Conservation (phyloP, 1,284 basidiomycete species). For the Pascua sp. region DNA sequence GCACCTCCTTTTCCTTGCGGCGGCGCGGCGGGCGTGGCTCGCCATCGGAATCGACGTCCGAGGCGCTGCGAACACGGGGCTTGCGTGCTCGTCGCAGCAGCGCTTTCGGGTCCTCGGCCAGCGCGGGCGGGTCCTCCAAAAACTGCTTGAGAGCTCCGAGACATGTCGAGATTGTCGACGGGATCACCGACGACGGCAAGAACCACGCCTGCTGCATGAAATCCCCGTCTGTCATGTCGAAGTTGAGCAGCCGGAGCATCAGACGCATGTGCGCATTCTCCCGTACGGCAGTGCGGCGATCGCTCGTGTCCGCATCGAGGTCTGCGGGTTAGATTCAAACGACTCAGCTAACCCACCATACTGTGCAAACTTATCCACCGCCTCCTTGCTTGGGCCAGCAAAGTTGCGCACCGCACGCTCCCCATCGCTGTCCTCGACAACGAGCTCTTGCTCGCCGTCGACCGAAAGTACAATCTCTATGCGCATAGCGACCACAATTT, state of each 20-base stretch:
- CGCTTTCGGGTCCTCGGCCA: conserved; percentile 32
- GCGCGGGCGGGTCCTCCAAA: conserved; percentile 21
- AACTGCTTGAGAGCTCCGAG: conserved; percentile 37
- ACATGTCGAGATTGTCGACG: conserved; percentile 26
- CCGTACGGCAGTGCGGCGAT: conserved; percentile 69
- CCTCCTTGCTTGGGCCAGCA: conserved; percentile 62
- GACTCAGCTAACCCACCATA: conserved; percentile 59
- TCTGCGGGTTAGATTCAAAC: conserved; percentile 50
- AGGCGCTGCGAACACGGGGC: conserved; percentile 59
- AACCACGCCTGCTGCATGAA: conserved; percentile 26
- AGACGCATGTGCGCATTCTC: conserved; percentile 75
- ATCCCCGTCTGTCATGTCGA: conserved; percentile 25
- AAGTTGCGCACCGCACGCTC: conserved; percentile 41
- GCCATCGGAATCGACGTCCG: conserved; percentile 69
- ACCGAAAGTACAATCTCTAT: conserved; percentile 66
- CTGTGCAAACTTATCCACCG: conserved; percentile 67
- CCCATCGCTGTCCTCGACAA: conserved; percentile 50
- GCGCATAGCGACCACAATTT: conserved; percentile 63
- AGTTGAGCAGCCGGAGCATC: conserved; percentile 56
- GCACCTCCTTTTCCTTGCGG: conserved; percentile 57
- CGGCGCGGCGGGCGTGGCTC: conserved; percentile 45
- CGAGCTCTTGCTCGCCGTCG: conserved; percentile 54
- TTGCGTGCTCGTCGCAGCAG: conserved; percentile 21
- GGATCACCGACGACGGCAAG: conserved; percentile 30
- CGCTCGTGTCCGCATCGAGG: conserved; percentile 68